phyloP scores from a whole-genome alignment of 2,329 filamentous ascomycete species.

The Fusarium keratoplasticum region DNA sequence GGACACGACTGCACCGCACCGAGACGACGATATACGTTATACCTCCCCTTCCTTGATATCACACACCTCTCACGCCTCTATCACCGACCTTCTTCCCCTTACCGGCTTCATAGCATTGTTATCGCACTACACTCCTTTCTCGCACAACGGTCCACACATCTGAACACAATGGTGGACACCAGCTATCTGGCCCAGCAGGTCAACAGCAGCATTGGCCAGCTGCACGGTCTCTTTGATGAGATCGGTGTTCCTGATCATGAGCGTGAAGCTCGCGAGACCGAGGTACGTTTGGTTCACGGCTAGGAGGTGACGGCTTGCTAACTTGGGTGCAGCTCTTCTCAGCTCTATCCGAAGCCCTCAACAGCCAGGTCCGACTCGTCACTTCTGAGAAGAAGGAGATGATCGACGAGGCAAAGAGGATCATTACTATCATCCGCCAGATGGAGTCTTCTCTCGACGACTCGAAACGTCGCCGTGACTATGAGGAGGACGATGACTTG shows the following conservation, averaged over 20 bases:
- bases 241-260: slow-evolving; percentile 96
- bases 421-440: slow-evolving; percentile 88
- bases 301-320: slow-evolving; percentile 1
- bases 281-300: slow-evolving; percentile 68
- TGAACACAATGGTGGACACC: slow-evolving; percentile 77
- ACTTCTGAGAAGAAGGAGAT: slow-evolving; percentile 89
- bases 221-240: slow-evolving; percentile 96
- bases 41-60: slow-evolving; percentile 6
- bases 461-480: slow-evolving; percentile 71
- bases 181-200: slow-evolving; percentile 95
- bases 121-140: slow-evolving; percentile 27
- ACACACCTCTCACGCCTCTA: slow-evolving; percentile 21
- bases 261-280: slow-evolving; percentile 87
- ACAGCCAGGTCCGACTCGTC: slow-evolving; percentile 88
- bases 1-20: slow-evolving; percentile 25
- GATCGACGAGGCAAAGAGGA: slow-evolving; percentile 87
- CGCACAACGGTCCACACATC: slow-evolving; percentile 14
- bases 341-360: slow-evolving; percentile 89
- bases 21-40: slow-evolving; percentile 31
- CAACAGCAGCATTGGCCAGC: slow-evolving; percentile 90
- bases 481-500: slow-evolving; percentile 75
- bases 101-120: slow-evolving; percentile 26
- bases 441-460: slow-evolving; percentile 94
- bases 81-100: slow-evolving; percentile 13
- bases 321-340: slow-evolving; percentile 77